A percentile compares a stretch with the other conserved stretches of the same genome.
phyloP scores from a whole-genome alignment of 2,329 filamentous ascomycete species.

The Cadophora sp. region DNA sequence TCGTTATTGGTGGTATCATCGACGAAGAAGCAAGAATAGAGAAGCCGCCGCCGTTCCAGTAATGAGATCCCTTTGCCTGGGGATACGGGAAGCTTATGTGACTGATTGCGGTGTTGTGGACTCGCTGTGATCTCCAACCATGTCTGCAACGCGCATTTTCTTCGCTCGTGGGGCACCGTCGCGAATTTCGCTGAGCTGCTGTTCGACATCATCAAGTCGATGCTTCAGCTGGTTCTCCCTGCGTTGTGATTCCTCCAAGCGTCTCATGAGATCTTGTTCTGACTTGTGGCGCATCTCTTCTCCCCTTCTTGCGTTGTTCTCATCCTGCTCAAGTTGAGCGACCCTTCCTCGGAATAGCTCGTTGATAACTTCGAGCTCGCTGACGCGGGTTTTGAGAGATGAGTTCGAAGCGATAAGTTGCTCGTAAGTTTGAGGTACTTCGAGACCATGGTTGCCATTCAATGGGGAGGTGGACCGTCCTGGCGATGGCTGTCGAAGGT shows the following conservation, averaged over 20 bases:
- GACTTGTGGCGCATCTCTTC: slow-evolving; percentile 63
- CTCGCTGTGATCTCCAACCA: slow-evolving; percentile 45
- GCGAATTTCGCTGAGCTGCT: slow-evolving; percentile 50
- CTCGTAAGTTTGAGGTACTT: slow-evolving; percentile 79
- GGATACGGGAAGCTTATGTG: slow-evolving; percentile 29
- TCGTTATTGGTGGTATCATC: slow-evolving; percentile 39
- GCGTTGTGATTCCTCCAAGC: slow-evolving; percentile 77
- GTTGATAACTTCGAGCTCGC: slow-evolving; percentile 94
- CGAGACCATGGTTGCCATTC: slow-evolving; percentile 66
- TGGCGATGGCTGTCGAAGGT: slow-evolving; percentile 64
- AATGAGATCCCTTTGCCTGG: slow-evolving; percentile 18
- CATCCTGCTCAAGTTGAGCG: slow-evolving; percentile 76
- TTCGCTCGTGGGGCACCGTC: slow-evolving; percentile 57
- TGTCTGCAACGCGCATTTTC: slow-evolving; percentile 61
- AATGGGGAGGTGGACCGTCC: slow-evolving; percentile 57
- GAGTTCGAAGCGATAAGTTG: slow-evolving; percentile 81
- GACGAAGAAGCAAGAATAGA: slow-evolving; percentile 32
- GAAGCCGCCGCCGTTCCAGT: slow-evolving; percentile 23
- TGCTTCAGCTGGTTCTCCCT: slow-evolving; percentile 84
- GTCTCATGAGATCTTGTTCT: slow-evolving; percentile 61
- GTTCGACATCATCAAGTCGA: slow-evolving; percentile 79
- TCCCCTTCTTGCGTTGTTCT: slow-evolving; percentile 69
- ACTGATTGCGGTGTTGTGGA: slow-evolving; percentile 42
- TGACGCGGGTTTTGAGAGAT: slow-evolving; percentile 91
- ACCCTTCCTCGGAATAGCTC: slow-evolving; percentile 79